phyloP scores from a whole-genome alignment of 108 stramenopile genomes.

The Fragilaria radians region DNA sequence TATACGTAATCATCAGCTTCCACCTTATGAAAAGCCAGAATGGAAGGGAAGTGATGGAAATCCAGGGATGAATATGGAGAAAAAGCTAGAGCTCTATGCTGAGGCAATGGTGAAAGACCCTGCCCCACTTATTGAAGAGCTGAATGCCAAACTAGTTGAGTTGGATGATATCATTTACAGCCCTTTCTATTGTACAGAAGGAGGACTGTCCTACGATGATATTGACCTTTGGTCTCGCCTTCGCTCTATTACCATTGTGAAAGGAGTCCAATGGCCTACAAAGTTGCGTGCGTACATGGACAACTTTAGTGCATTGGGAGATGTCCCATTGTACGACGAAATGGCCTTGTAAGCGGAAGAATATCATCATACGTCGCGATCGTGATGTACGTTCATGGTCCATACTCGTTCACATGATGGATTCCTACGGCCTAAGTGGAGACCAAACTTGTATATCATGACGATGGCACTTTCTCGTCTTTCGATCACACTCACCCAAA shows the following conservation, averaged over 20 bases:
- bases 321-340: conserved; percentile 86
- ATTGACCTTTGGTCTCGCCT: conserved; percentile 87
- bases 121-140: conserved; percentile 68
- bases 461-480: no score
- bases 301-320: conserved; percentile 73
- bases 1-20: conserved; percentile 83
- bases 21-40: conserved; percentile 82
- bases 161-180: conserved; percentile 79
- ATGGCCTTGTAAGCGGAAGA: conserved; percentile 63
- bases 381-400: no score
- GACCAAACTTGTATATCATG: no score
- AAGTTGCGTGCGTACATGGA: conserved; percentile 88
- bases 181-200: conserved; percentile 76
- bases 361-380: no score
- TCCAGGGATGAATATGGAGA: conserved; percentile 61
- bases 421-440: no score
- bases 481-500: no score
- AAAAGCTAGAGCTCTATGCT: conserved; percentile 67
- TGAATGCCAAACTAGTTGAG: conserved; percentile 77
- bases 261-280: conserved; percentile 76
- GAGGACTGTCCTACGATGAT: conserved; percentile 84
- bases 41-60: conserved; percentile 69
- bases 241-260: conserved; percentile 82
- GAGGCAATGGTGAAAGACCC: conserved; percentile 82
- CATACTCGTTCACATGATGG: no score